These are phyloP conservation scores for Nothophytophthora sp. DNA, from an alignment of 352 stramenopile species.

Conservation along the genomic window DNA sequence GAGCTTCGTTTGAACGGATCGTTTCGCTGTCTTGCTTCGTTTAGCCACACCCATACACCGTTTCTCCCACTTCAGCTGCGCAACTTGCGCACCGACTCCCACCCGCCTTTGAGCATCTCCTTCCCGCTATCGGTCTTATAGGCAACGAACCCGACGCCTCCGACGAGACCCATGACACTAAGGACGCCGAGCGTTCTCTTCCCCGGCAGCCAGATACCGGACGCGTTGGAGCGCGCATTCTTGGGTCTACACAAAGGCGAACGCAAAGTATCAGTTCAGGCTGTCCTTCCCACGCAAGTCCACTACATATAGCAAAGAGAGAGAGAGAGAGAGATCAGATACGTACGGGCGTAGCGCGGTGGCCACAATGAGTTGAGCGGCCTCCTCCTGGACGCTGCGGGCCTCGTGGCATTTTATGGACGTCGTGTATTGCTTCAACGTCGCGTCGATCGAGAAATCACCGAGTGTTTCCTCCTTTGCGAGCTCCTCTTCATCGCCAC, in stretches of 20 bases:
- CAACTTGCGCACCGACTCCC: too few relatives aligned
- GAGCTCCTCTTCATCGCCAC: constrained; percentile 10
- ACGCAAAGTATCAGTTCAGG: too few relatives aligned
- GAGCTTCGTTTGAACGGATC: too few relatives aligned
- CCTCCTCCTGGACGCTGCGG: constrained; percentile 34
- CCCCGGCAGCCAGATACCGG: constrained; percentile 24
- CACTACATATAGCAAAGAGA: too few relatives aligned
- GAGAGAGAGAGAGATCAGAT: too few relatives aligned
- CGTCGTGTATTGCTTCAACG: constrained; percentile 49
- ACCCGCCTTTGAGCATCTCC: too few relatives aligned
- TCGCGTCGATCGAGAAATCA: constrained; percentile 52
- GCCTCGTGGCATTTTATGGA: constrained; percentile 45
- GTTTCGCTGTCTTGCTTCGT: too few relatives aligned
- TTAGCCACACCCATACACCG: too few relatives aligned
- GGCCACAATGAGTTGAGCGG: constrained; percentile 40
- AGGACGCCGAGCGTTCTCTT: constrained; percentile 15
- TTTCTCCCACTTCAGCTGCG: too few relatives aligned
- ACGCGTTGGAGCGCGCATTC: constrained; percentile 49
- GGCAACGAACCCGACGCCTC: constrained; percentile 20
- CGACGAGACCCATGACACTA: constrained; percentile 7
- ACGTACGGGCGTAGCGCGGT: constrained; percentile 60
- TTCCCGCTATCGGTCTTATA: too few relatives aligned
- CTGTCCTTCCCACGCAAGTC: too few relatives aligned
- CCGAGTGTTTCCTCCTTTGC: constrained; percentile 15
- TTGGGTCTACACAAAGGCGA: constrained; percentile 35